These are phyloP conservation scores for Barnettozyma populi DNA, from an alignment of 805 yeast species.

Conservation along the genomic window DNA sequence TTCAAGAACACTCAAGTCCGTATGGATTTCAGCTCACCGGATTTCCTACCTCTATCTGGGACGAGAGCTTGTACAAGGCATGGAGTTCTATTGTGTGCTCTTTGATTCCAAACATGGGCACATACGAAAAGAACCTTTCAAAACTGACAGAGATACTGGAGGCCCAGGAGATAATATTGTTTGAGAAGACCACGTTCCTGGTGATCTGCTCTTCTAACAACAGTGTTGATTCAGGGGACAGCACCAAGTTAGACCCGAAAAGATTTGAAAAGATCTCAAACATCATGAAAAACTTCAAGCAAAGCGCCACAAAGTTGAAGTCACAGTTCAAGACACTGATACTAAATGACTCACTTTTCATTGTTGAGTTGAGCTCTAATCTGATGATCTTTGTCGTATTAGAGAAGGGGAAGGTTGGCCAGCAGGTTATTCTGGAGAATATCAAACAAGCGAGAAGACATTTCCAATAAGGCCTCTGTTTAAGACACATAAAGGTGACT, in stretches of 20 bases:
- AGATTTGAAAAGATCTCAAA: conserved; percentile 91
- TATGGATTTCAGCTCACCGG: conserved; percentile 69
- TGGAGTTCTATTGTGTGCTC: conserved; percentile 97
- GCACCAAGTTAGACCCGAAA: conserved; percentile 64
- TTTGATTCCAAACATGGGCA: conserved; percentile 82
- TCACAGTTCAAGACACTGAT: conserved; percentile 76
- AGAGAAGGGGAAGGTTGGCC: conserved; percentile 32
- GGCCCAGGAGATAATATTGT: conserved; percentile 85
- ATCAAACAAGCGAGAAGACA: conserved; percentile 51
- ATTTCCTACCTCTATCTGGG: conserved; percentile 96
- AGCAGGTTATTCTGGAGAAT: conserved; percentile 45
- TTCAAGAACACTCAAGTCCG: conserved; percentile 69
- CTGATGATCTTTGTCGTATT: conserved; percentile 58
- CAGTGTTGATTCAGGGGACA: conserved; percentile 15
- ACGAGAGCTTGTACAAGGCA: conserved; percentile 90
- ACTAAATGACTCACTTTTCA: conserved; percentile 51
- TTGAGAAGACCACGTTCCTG: conserved; percentile 89
- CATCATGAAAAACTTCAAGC: conserved; percentile 90
- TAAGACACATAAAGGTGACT: not conserved
- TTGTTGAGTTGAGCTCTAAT: conserved; percentile 53
- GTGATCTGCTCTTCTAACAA: conserved; percentile 40
- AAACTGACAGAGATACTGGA: conserved; percentile 68
- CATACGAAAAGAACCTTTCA: conserved; percentile 69
- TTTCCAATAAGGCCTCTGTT: conserved; percentile 31
- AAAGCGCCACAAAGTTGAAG: conserved; percentile 81